phyloP scores from a whole-genome alignment of 371 early-diverging fungal genomes.

The Chytridium lagenaria region DNA sequence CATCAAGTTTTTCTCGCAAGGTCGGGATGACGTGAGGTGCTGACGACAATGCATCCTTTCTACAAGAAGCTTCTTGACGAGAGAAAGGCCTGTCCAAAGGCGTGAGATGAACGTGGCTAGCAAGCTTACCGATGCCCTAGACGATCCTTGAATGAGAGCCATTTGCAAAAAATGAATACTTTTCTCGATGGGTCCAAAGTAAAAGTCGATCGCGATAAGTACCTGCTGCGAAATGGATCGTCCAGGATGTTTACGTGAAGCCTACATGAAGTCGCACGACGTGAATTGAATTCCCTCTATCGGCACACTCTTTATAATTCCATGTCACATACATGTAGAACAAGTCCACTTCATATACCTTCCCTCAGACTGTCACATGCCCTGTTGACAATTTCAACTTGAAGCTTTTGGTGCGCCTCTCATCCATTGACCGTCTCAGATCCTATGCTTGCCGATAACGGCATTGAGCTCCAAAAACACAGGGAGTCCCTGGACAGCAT shows the following conservation, averaged over 20 bases:
- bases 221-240: too few relatives aligned
- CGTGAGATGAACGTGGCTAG: neutral
- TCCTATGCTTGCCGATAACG: neutral
- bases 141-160: slow-evolving; percentile 32
- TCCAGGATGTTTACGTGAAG: too few relatives aligned
- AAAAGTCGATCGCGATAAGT: too few relatives aligned
- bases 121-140: slow-evolving; percentile 28
- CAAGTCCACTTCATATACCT: too few relatives aligned
- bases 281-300: too few relatives aligned
- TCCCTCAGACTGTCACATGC: too few relatives aligned
- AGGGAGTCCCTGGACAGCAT: neutral
- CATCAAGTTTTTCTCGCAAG: neutral
- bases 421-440: too few relatives aligned
- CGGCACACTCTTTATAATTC: too few relatives aligned
- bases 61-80: slow-evolving; percentile 20
- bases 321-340: too few relatives aligned
- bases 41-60: slow-evolving; percentile 9
- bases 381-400: too few relatives aligned
- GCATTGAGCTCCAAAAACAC: neutral
- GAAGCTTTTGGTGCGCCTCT: too few relatives aligned
- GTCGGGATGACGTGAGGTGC: slow-evolving; percentile 25
- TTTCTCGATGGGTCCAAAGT: neutral
- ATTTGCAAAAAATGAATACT: neutral
- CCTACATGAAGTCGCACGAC: too few relatives aligned
- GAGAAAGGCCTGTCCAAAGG: slow-evolving; percentile 19